Evolutionary conservation across 2,329 filamentous ascomycete species (phyloP), one percentile per base, ranked within the genome.

Genomic region (Akanthomyces muscarius): DNA sequence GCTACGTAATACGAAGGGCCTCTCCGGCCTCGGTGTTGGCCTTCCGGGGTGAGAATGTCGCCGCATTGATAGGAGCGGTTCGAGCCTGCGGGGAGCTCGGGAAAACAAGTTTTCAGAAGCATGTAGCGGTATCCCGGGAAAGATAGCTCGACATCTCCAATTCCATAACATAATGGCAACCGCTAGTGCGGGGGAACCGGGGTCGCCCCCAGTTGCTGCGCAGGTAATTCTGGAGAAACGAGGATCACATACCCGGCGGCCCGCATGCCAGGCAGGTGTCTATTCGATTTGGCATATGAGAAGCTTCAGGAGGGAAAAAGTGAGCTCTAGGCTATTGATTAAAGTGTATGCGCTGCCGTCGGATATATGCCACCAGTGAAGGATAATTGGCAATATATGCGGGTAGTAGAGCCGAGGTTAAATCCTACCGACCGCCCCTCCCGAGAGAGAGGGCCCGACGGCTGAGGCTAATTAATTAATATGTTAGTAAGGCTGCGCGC

Each of bases 121-220:
- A 8, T 23, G 41, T n/a, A 30, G 30, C 14, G 25, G 50, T 30
- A 28, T 47, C 38, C 21, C 21, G 21, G 5, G 13, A 16, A 60
- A 52, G 36, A 11, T 38, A 42, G 45, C 30, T 36, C 28, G 21
- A 36, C 25, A 45, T 52, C 30, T 36, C 18, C 25, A 33, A 61
- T 61, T 60, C 33, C 25, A 57, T 57, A 57, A 57, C 54, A 57
- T 57, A 57, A 57, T 57, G 45, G 33, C 5, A 61, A 61, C 38
- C 11, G 47, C 58, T 61, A 53, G 58, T 52, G 48, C 47, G 25
- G 36, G n/a, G 47, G 14, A n/a, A 11, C 44, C 13, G 18, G 55
- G 25, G 28, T 25, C 30, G 45, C 45, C 21, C 21, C 25, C 8
- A 25, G 28, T 14, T n/a, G 21, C 21, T n/a, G 11, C 23, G 25